Evolutionary conservation across 1,139 yeast genomes (phyloP).

Genomic region (Geotrichum citri-aurantii): DNA sequence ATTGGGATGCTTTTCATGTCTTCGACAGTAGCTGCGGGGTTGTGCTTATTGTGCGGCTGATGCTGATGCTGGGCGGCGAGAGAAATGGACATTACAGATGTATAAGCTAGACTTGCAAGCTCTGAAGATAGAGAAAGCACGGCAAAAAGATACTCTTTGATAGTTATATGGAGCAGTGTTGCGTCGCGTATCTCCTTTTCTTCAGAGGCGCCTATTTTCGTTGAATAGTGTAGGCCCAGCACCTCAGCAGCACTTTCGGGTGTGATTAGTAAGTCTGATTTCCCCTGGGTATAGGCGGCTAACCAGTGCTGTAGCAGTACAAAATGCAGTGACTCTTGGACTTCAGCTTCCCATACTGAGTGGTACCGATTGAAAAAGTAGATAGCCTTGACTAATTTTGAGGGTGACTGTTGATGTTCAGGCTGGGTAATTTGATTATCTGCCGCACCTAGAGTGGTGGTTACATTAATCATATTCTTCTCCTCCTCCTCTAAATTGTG

Average conservation of each 20-base stretch:
- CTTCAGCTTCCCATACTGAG: constrained; percentile 24
- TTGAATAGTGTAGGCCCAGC: constrained; percentile 17
- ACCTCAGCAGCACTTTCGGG: constrained; percentile 22
- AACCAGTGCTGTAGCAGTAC: constrained; percentile 24
- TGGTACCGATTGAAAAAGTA: constrained; percentile 28
- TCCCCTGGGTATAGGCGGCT: not conserved
- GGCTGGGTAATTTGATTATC: not conserved
- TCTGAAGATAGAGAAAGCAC: constrained; percentile 29
- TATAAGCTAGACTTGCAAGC: constrained; percentile 31
- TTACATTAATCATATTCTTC: too few relatives aligned
- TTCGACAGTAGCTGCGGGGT: not conserved
- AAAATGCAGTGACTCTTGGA: constrained; percentile 25
- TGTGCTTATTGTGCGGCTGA: constrained; percentile 3
- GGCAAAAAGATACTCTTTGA: constrained; percentile 32
- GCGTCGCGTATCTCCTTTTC: constrained; percentile 1
- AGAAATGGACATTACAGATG: constrained; percentile 30
- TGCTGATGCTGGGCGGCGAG: not conserved
- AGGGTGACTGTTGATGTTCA: not conserved
- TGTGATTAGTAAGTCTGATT: constrained; percentile 12
- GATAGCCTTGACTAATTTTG: not conserved
- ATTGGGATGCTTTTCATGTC: constrained; percentile 17
- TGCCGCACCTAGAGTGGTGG: not conserved
- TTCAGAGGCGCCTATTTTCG: not conserved
- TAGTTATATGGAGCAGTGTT: constrained; percentile 11
- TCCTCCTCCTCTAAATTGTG: too few relatives aligned